Base-by-base conservation (phyloP, 306 rosid genomes). In the Castanospermum australe region DNA sequence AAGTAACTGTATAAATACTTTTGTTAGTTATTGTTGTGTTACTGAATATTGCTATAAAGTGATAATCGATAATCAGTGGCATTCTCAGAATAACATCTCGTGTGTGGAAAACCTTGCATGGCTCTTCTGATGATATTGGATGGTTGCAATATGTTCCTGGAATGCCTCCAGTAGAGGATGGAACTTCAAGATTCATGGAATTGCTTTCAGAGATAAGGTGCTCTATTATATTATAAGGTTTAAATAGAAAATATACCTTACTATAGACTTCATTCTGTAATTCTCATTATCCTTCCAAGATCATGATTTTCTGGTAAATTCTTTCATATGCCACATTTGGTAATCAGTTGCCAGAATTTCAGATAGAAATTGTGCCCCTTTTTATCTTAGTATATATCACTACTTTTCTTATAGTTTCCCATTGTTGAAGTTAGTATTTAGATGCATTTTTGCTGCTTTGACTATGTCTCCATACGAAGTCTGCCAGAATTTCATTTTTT, bases 51-150 rank as follows among this genome's bases (percentile, higher is more conserved):
- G 36, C 42, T 28, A 17, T 45, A 33, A 33, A 64, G 69, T 45
- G 32, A 20, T 72, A 38, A 15, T 72, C 30, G 21, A 13, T 63
- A 20, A 41, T 78, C 36, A 2, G 61, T 80, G 84, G 55, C 61
- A 51, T 79, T 45, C 79, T 79, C 92, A 90, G 97, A 84, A 36
- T 83, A 48, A 39, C 41, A 70, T 80, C 88, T 79, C 85, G 97
- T 9, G 77, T 89, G 73, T 24, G 22, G 86, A 94, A 66, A 82
- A 78, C 97, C 52, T 78, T 87, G 86, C 88, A 47, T 22, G 97
- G 97, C 66, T 94, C 98, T 65, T 73, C 88, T 17, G 90, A 87
- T 76, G 97, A 94, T 78, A 94, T 94, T 57, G 97, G 94, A 67
- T 92, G 98, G 98, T 80, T 92, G 90, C 94, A 89, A 81, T 79